Evolutionary conservation across 768 basidiomycete genomes (phyloP).

Genomic region (Russula griseocarnosa): DNA sequence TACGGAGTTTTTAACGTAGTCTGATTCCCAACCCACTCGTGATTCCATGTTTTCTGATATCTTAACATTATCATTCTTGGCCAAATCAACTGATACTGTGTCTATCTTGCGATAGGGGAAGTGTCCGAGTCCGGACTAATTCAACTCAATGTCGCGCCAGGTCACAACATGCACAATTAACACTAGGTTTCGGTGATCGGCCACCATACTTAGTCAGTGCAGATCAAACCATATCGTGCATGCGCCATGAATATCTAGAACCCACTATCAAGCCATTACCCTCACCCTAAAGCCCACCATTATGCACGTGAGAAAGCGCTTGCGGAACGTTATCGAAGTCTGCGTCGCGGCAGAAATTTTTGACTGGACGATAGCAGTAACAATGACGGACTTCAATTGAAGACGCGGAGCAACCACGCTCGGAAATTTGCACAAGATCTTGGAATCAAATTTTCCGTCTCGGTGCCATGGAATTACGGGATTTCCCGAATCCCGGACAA

Average conservation of each 20-base stretch:
- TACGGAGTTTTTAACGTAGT: background rate
- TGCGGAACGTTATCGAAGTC: no score
- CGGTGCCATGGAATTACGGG: background rate
- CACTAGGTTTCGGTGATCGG: background rate
- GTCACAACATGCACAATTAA: background rate
- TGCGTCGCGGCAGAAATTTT: no score
- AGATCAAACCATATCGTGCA: background rate
- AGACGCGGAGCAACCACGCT: no score
- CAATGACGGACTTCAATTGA: no score
- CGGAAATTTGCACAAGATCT: no score
- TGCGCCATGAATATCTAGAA: background rate
- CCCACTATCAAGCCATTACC: no score
- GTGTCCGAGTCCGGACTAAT: background rate
- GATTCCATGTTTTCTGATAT: background rate
- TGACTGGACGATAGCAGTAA: no score
- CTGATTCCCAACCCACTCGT: background rate
- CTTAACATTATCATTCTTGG: background rate
- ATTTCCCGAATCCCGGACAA: no score
- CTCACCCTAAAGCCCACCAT: background rate
- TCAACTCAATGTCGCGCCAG: background rate
- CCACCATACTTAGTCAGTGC: background rate
- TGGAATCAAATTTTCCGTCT: no score
- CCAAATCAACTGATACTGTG: background rate
- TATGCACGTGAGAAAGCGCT: no score
- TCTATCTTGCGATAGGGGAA: background rate